Evolutionary conservation across 2,329 filamentous ascomycete species (phyloP).

Genomic region (Grosmannia penicillata): DNA sequence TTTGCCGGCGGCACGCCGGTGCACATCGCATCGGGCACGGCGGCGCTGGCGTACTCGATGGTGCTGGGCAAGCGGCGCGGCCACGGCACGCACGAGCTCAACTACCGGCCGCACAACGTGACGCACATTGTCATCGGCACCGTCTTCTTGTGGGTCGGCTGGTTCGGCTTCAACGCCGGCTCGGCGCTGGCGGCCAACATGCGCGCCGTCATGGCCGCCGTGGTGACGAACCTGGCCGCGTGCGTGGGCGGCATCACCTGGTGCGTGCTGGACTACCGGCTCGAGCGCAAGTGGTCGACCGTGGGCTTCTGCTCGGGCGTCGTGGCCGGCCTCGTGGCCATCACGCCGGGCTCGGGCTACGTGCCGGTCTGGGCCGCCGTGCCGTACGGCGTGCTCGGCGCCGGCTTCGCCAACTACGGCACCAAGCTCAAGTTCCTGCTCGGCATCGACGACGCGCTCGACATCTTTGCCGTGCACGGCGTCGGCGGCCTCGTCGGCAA

Average conservation of each 20-base stretch:
- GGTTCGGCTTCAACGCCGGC: constrained; percentile 91
- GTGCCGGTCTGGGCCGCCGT: constrained; percentile 77
- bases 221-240: constrained; percentile 75
- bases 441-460: constrained; percentile 68
- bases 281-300: constrained; percentile 84
- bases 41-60: constrained; percentile 78
- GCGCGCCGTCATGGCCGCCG: constrained; percentile 71
- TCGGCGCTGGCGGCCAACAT: constrained; percentile 70
- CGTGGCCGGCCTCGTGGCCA: constrained; percentile 72
- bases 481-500: constrained; percentile 70
- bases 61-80: constrained; percentile 78
- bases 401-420: constrained; percentile 70
- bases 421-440: constrained; percentile 83
- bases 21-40: constrained; percentile 70
- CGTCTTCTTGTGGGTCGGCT: constrained; percentile 88
- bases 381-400: constrained; percentile 63
- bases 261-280: constrained; percentile 77
- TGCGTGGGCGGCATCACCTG: constrained; percentile 77
- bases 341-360: constrained; percentile 74
- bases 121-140: constrained; percentile 86
- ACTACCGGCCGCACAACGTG: constrained; percentile 86
- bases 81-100: constrained; percentile 75
- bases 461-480: constrained; percentile 76
- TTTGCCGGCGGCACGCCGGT: constrained; percentile 86
- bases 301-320: constrained; percentile 89